Evolutionary conservation across 1,139 yeast genomes (phyloP), one percentile per base, ranked within the genome.

Genomic region (Hansenula sp.): DNA sequence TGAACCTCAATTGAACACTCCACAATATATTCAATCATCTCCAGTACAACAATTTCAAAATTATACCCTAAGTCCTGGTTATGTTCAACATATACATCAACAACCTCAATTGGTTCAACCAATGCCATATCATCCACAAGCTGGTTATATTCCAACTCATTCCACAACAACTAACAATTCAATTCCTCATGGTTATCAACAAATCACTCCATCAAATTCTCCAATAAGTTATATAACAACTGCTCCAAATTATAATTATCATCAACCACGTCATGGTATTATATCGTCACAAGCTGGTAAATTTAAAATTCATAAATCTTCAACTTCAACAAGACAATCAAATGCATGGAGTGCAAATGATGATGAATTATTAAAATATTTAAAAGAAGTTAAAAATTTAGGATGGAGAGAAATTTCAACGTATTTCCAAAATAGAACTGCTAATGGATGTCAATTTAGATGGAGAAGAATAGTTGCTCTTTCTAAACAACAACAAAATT

Each of bases 341-440:
- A 45, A 44, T 31, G 57, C 88, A 4, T 84, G 94, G 94, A 86
- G 82, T 51, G 81, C 85, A 20, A 80, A 76, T 49, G 92, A 84
- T 55, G 94, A 84, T 55, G 62, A 75, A 41, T 68, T 83, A 34
- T 66, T 84, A 45, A 71, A 84, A 61, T 84, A 79, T 53, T 65
- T 84, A 46, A 84, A 84, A 60, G 92, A 84, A 58, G 75, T 69
- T 44, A 81, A 77, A 55, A 82, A 82, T 57, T 65, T 83, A 37
- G 92, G 92, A 13, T 84, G 92, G 92, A 82, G 83, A 62, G 90
- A 83, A 50, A 82, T 84, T 40, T 82, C 92, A 13, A 65, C 75
- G 35, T 75, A 83, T 55, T 84, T 84, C 62, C 71, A 69, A 38
- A 76, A 79, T 55, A 66, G 94, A 58, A 84, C 92, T 2, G 85